Evolutionary conservation across 768 basidiomycete species (phyloP).

Genomic region (Hericium erinaceus): DNA sequence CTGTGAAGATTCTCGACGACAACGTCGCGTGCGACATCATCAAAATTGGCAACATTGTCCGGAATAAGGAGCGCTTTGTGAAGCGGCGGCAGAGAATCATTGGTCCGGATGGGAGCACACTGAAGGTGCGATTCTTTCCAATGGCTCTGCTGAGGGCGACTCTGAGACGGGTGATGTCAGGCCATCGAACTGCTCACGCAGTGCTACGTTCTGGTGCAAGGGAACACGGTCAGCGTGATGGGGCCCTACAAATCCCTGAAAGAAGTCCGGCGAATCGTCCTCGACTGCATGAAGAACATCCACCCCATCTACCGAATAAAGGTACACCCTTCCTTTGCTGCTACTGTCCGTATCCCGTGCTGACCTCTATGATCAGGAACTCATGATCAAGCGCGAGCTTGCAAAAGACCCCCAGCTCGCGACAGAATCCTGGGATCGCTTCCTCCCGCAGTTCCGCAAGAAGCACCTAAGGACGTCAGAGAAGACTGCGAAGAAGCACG

Average conservation of each 20-base stretch:
- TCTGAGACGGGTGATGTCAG: slow-evolving; percentile 30
- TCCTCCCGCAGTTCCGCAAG: slow-evolving; percentile 93
- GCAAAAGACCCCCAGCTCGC: slow-evolving; percentile 97
- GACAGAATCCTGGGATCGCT: slow-evolving; percentile 92
- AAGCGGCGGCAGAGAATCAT: slow-evolving; percentile 95
- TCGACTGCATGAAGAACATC: slow-evolving; percentile 99
- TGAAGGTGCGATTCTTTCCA: slow-evolving; percentile 58
- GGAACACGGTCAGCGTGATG: slow-evolving; percentile 97
- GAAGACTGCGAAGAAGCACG: slow-evolving; percentile 88
- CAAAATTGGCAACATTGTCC: slow-evolving; percentile 88
- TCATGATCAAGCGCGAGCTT: slow-evolving; percentile 96
- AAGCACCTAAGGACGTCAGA: slow-evolving; percentile 88
- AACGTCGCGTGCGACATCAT: slow-evolving; percentile 92
- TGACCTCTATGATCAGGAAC: slow-evolving; percentile 46
- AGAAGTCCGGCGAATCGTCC: slow-evolving; percentile 91
- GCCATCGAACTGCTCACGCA: slow-evolving; percentile 94
- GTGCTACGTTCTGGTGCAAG: slow-evolving; percentile 97
- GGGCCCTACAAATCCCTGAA: slow-evolving; percentile 92
- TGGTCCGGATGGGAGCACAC: slow-evolving; percentile 92
- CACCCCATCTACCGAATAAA: slow-evolving; percentile 99
- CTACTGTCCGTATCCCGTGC: background rate
- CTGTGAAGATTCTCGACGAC: slow-evolving; percentile 86
- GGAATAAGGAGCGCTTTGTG: slow-evolving; percentile 95
- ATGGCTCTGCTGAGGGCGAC: background rate
- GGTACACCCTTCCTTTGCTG: slow-evolving; percentile 29